Evolutionary conservation across 2,329 filamentous ascomycete genomes (phyloP).

Genomic region (Claviceps digitariae): DNA sequence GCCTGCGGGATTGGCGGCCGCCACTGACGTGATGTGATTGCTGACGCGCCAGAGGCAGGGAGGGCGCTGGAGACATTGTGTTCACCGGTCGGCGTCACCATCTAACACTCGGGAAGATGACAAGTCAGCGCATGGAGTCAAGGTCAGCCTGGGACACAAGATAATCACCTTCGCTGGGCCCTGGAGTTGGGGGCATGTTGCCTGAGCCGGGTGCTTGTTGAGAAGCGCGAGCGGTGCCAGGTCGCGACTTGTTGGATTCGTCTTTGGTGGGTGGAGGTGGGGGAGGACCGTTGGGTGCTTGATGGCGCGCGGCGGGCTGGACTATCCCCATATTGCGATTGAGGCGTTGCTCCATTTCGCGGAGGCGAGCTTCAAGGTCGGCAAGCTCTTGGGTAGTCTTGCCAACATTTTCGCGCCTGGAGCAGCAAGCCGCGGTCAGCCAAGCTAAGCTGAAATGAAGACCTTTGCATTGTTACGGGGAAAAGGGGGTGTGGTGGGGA

Average conservation of each 20-base stretch:
- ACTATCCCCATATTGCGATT: slow-evolving; percentile 20
- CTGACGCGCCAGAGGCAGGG: neutral
- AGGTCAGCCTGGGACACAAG: slow-evolving; percentile 20
- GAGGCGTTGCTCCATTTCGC: slow-evolving; percentile 72
- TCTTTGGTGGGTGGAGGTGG: slow-evolving; percentile 10
- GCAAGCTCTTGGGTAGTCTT: slow-evolving; percentile 69
- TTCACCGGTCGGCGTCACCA: slow-evolving; percentile 23
- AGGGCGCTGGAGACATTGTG: neutral
- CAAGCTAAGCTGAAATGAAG: neutral
- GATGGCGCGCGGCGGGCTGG: slow-evolving; percentile 8
- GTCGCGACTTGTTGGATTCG: slow-evolving; percentile 33
- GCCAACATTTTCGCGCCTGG: slow-evolving; percentile 40
- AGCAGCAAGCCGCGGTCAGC: neutral
- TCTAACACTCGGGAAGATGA: slow-evolving; percentile 13
- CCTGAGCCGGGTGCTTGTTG: slow-evolving; percentile 39
- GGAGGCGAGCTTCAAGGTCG: slow-evolving; percentile 69
- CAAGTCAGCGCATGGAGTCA: slow-evolving; percentile 1
- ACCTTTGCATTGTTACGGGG: neutral
- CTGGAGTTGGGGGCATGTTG: slow-evolving; percentile 46
- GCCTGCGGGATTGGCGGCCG: neutral
- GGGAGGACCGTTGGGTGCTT: slow-evolving; percentile 6
- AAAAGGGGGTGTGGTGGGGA: neutral
- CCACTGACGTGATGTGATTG: neutral
- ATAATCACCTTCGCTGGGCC: slow-evolving; percentile 51
- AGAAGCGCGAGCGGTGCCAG: slow-evolving; percentile 38